Evolutionary conservation across 495 filamentous ascomycete species (phyloP).

Genomic region (Cudoniella acicularis): DNA sequence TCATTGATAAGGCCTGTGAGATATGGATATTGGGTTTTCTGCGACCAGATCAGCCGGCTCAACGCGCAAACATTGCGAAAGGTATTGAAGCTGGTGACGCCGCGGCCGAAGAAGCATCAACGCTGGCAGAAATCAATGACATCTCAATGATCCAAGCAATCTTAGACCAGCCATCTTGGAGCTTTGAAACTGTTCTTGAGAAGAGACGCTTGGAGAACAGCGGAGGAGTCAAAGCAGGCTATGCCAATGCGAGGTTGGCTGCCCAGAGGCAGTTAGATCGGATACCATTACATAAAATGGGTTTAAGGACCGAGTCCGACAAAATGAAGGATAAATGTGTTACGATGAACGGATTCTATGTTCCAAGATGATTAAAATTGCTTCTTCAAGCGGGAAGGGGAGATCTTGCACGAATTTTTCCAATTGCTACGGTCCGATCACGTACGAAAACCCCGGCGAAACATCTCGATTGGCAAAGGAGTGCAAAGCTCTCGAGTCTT

Average conservation of each 20-base stretch:
- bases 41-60: conserved; percentile 26
- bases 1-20: conserved; percentile 38
- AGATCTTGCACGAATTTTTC: too few relatives aligned
- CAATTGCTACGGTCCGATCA: background rate
- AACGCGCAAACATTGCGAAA: conserved; percentile 18
- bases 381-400: too few relatives aligned
- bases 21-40: conserved; percentile 56
- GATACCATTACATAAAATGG: conserved; percentile 51
- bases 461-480: background rate
- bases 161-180: conserved; percentile 53
- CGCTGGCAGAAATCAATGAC: conserved; percentile 46
- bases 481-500: too few relatives aligned
- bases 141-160: conserved; percentile 44
- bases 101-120: conserved; percentile 33
- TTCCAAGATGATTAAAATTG: conserved; percentile 12
- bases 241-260: conserved; percentile 34
- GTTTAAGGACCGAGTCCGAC: conserved; percentile 49
- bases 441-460: background rate
- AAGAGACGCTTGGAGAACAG: conserved; percentile 25
- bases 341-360: conserved; percentile 19
- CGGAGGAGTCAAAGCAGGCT: conserved; percentile 34
- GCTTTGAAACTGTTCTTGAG: conserved; percentile 31
- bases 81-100: conserved; percentile 30
- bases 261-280: conserved; percentile 49
- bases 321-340: conserved; percentile 38